phyloP scores from a whole-genome alignment of 2,329 filamentous ascomycete species.

The Pseudofabraea citricarpa region DNA sequence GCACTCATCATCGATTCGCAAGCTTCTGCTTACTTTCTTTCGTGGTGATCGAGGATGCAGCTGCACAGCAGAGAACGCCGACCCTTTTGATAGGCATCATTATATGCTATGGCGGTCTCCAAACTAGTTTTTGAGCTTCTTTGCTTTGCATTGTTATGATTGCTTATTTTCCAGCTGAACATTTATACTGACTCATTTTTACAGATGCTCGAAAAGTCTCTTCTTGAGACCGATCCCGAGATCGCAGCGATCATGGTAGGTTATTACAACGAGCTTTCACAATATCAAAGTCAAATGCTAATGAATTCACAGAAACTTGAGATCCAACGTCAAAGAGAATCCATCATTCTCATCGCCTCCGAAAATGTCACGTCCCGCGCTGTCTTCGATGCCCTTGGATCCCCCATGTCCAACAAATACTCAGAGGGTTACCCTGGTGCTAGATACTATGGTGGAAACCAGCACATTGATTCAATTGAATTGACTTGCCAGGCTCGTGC shows the following conservation, averaged over 20 bases:
- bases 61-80: background rate
- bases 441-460: slow-evolving; percentile 98
- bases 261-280: no score
- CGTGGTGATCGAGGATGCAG: slow-evolving; percentile 28
- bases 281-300: background rate
- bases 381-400: slow-evolving; percentile 95
- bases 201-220: slow-evolving; percentile 92
- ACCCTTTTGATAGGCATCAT: no score
- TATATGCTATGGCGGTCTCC: no score
- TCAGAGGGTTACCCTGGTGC: slow-evolving; percentile 97
- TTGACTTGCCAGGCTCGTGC: slow-evolving; percentile 91
- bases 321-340: slow-evolving; percentile 95
- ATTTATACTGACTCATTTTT: slow-evolving; percentile 29
- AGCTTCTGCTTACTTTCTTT: no score
- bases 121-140: no score
- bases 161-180: slow-evolving; percentile 12
- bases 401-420: slow-evolving; percentile 98
- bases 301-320: slow-evolving; percentile 64
- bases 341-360: slow-evolving; percentile 96
- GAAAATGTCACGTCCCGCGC: slow-evolving; percentile 99
- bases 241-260: slow-evolving; percentile 94
- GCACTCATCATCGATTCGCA: no score
- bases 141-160: no score
- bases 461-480: slow-evolving; percentile 97
- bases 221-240: slow-evolving; percentile 88